Conservation (phyloP, 306 rosid genomes). For the Geum urbanum region DNA sequence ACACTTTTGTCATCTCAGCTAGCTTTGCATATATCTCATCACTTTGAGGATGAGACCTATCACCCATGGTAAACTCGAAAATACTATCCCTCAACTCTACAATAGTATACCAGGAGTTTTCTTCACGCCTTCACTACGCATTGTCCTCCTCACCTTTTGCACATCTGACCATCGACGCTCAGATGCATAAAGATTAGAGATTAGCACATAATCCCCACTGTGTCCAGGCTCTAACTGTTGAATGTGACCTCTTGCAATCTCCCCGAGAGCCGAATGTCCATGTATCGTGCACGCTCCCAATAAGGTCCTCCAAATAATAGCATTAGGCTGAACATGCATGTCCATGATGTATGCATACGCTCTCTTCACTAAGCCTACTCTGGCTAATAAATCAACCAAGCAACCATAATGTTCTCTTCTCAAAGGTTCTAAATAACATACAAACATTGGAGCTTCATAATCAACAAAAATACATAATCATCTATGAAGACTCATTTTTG, state of each 20-base stretch:
- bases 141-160: slow-evolving; percentile 33
- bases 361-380: slow-evolving; percentile 36
- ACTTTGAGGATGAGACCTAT: slow-evolving; percentile 29
- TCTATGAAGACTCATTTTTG: no score
- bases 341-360: slow-evolving; percentile 34
- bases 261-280: slow-evolving; percentile 30
- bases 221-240: slow-evolving; percentile 29
- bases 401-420: slow-evolving; percentile 45
- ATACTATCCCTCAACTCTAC: slow-evolving; percentile 37
- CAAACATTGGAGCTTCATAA: no score
- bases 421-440: no score
- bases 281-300: slow-evolving; percentile 41
- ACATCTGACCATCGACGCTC: slow-evolving; percentile 44
- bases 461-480: no score
- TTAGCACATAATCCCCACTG: slow-evolving; percentile 41
- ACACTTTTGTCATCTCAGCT: slow-evolving; percentile 27
- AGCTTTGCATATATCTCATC: slow-evolving; percentile 35
- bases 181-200: slow-evolving; percentile 46
- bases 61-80: slow-evolving; percentile 32
- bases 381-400: slow-evolving; percentile 40
- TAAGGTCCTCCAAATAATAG: slow-evolving; percentile 43
- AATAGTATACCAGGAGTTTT: slow-evolving; percentile 44
- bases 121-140: slow-evolving; percentile 35
- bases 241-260: slow-evolving; percentile 34
- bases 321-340: slow-evolving; percentile 34